These are phyloP conservation scores for Lactifluus piperatus DNA, from an alignment of 768 basidiomycete genomes.

Conservation along the genomic window DNA sequence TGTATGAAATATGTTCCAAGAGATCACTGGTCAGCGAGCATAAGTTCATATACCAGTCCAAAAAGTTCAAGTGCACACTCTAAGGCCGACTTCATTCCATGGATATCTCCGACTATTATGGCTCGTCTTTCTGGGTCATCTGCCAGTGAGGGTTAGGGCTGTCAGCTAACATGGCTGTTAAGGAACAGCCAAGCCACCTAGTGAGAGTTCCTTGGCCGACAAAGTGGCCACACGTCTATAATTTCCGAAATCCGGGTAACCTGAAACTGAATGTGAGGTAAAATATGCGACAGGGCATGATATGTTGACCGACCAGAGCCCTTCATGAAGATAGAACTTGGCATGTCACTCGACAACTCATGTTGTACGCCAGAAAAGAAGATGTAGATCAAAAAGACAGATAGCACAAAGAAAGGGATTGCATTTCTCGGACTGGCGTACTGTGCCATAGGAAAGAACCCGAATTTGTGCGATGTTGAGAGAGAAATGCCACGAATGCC, in stretches of 20 bases:
- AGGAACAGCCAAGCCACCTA: constrained; percentile 31
- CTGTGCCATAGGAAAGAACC: constrained; percentile 9
- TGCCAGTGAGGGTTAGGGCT: constrained; percentile 24
- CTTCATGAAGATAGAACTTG: constrained; percentile 8
- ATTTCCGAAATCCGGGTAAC: constrained; percentile 47
- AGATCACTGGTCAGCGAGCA: constrained; percentile 41
- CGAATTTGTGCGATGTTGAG: no score
- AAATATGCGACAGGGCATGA: not conserved
- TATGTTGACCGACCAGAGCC: not conserved
- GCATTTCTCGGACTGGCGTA: constrained; percentile 20
- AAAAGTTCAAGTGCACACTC: constrained; percentile 37
- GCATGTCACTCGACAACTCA: constrained; percentile 18
- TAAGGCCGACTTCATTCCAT: constrained; percentile 67
- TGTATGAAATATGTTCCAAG: constrained; percentile 51
- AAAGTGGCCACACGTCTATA: constrained; percentile 39
- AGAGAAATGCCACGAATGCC: no score
- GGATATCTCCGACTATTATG: constrained; percentile 81
- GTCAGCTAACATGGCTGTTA: not conserved
- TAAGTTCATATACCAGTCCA: not conserved
- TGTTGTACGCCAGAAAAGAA: constrained; percentile 29
- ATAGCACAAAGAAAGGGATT: constrained; percentile 31
- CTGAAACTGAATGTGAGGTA: constrained; percentile 21
- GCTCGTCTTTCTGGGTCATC: constrained; percentile 47
- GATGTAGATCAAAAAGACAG: constrained; percentile 37
- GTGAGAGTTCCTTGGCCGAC: constrained; percentile 41